Evolutionary conservation across 192 early-diverging fungal genomes (phyloP).

Genomic region (Coemansia sp.): DNA sequence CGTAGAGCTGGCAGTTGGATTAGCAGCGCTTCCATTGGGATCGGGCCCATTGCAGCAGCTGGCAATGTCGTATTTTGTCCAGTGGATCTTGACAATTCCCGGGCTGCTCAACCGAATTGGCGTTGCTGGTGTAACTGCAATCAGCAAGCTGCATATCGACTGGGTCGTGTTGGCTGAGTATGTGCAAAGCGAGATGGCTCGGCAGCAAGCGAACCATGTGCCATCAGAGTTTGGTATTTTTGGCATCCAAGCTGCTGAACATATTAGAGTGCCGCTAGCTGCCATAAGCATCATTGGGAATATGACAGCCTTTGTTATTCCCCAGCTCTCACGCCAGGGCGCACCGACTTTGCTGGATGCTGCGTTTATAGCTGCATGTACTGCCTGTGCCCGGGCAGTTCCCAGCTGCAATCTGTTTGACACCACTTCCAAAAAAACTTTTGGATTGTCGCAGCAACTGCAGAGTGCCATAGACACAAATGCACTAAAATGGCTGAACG

Average conservation of each 20-base stretch:
- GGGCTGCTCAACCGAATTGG: slow-evolving; percentile 43
- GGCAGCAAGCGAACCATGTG: not conserved
- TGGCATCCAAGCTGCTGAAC: not conserved
- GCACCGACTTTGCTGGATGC: slow-evolving; percentile 8
- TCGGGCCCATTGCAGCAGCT: slow-evolving; percentile 6
- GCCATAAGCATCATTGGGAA: slow-evolving; percentile 45
- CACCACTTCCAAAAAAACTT: not conserved
- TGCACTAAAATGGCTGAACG: slow-evolving; percentile 43
- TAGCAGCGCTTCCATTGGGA: slow-evolving; percentile 21
- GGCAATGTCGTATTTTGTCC: slow-evolving; percentile 28
- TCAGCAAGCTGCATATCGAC: slow-evolving; percentile 18
- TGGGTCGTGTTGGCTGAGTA: slow-evolving; percentile 16
- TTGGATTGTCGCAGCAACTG: slow-evolving; percentile 1
- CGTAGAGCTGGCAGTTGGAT: slow-evolving; percentile 1
- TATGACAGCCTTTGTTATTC: slow-evolving; percentile 40
- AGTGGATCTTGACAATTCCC: slow-evolving; percentile 31
- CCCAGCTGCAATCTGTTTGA: slow-evolving; percentile 39
- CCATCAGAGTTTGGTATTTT: slow-evolving; percentile 7
- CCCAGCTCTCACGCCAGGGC: slow-evolving; percentile 24
- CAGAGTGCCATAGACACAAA: slow-evolving; percentile 17
- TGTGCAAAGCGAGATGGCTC: slow-evolving; percentile 9
- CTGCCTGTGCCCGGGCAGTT: slow-evolving; percentile 26
- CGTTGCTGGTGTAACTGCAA: slow-evolving; percentile 22
- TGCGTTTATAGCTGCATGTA: slow-evolving; percentile 30
- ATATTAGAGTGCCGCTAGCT: slow-evolving; percentile 13